phyloP scores from a whole-genome alignment of 305 asterid species.

The Solanum hybrid region DNA sequence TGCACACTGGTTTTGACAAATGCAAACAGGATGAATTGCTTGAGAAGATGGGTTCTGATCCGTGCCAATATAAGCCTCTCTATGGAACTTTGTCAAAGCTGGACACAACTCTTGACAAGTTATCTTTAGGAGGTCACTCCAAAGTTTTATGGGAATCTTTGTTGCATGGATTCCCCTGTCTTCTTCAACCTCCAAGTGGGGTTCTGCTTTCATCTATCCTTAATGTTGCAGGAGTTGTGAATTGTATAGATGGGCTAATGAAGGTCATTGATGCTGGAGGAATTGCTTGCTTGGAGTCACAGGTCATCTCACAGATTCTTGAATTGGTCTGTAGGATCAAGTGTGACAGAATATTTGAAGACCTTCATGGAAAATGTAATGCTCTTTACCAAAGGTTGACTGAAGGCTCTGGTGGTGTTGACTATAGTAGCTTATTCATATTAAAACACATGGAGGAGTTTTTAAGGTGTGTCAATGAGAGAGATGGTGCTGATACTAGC shows the following conservation, averaged over 20 bases:
- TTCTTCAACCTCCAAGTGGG: conserved; percentile 45
- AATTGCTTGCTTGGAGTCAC: conserved; percentile 40
- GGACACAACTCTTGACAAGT: conserved; percentile 42
- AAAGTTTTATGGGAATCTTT: conserved; percentile 64
- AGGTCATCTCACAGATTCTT: conserved; percentile 49
- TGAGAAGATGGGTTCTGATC: conserved; percentile 47
- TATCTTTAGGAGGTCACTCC: conserved; percentile 52
- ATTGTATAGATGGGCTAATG: conserved; percentile 54
- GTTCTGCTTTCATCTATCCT: conserved; percentile 74
- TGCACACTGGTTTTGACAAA: conserved; percentile 51
- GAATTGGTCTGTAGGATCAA: conserved; percentile 61
- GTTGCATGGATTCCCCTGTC: conserved; percentile 84
- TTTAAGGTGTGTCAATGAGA: conserved; percentile 34
- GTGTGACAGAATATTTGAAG: conserved; percentile 70
- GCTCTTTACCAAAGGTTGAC: conserved; percentile 54
- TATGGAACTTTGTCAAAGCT: conserved; percentile 50
- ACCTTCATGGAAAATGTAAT: conserved; percentile 57
- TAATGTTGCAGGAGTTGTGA: conserved; percentile 51
- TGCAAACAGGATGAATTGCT: conserved; percentile 50
- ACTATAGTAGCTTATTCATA: conserved; percentile 50
- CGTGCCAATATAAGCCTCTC: conserved; percentile 43
- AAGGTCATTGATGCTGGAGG: conserved; percentile 43
- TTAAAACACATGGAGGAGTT: conserved; percentile 81
- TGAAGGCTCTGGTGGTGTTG: conserved; percentile 53
- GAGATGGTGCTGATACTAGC: conserved; percentile 43